Percentiles rank a stretch among this genome's conserved stretches.
Conservation (phyloP, 129 eudicot species). For the Flaveria trinervia region DNA sequence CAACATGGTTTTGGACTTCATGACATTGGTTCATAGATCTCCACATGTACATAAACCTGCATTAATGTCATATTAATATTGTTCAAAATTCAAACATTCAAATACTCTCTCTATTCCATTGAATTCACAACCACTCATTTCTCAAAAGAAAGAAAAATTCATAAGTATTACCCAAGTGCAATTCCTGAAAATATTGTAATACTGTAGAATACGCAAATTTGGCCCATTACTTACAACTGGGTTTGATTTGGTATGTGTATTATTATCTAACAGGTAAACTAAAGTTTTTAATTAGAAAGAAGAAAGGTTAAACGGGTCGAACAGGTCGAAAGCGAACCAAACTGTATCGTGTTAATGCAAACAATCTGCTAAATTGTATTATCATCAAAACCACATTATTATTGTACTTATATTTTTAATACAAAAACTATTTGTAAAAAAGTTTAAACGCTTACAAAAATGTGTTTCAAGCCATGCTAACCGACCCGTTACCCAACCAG, state of each 20-base stretch:
- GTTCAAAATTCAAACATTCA: background rate
- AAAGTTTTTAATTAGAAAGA: background rate
- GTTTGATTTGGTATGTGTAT: no score
- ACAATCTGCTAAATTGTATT: background rate
- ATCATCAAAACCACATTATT: background rate
- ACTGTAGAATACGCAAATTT: background rate
- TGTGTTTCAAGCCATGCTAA: background rate
- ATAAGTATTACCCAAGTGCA: no score
- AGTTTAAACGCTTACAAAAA: background rate
- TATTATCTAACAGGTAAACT: no score
- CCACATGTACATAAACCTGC: constrained; percentile 99
- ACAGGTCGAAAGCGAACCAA: background rate
- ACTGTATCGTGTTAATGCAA: constrained; percentile 1
- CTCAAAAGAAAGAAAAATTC: no score
- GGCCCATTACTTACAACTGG: no score
- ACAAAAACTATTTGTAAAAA: background rate
- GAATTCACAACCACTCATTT: no score
- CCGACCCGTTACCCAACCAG: background rate
- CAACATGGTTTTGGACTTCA: constrained; percentile 82
- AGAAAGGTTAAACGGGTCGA: constrained; percentile 1
- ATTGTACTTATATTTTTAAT: background rate
- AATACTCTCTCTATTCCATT: no score
- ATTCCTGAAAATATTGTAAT: background rate
- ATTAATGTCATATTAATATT: background rate
- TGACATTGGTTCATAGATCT: constrained; percentile 90